A percentile compares a stretch with the other conserved stretches of the same genome.
Conservation (phyloP, 441 rosid species). For the Omphalea diandra region DNA sequence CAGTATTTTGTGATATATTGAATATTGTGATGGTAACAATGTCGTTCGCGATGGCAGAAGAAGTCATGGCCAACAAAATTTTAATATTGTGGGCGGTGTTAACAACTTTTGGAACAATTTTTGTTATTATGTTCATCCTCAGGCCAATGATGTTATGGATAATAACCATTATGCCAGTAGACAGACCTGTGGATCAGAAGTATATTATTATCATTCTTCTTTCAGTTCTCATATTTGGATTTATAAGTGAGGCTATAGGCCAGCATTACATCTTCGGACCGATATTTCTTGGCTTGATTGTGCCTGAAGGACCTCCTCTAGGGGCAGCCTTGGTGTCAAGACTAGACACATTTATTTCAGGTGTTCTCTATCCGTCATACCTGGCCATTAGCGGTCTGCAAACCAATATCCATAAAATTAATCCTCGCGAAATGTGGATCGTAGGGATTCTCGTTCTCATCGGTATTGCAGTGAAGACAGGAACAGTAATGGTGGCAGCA, state of each 20-base stretch:
- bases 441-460: conserved; percentile 15
- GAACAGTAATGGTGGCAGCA: conserved; percentile 25
- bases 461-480: conserved; percentile 20
- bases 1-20: conserved; percentile 31
- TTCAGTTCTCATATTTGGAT: conserved; percentile 18
- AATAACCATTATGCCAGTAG: conserved; percentile 11
- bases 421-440: not conserved
- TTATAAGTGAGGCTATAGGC: conserved; percentile 34
- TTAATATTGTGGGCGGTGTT: not conserved
- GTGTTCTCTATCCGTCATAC: conserved; percentile 37
- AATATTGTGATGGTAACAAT: not conserved
- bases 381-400: conserved; percentile 33
- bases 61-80: no score
- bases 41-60: not conserved
- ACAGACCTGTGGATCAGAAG: conserved; percentile 25
- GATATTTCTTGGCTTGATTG: conserved; percentile 31
- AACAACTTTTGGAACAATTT: not conserved
- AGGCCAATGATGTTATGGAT: conserved; percentile 25
- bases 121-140: conserved; percentile 7
- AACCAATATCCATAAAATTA: conserved; percentile 22
- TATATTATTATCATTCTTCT: conserved; percentile 19
- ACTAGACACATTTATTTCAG: conserved; percentile 24
- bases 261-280: conserved; percentile 43
- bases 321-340: conserved; percentile 32
- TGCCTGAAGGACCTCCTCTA: conserved; percentile 45